A percentile compares a stretch with the other conserved stretches of the same genome.
phyloP scores from a whole-genome alignment of 1,284 basidiomycete genomes.

The Megacollybia platyphylla region DNA sequence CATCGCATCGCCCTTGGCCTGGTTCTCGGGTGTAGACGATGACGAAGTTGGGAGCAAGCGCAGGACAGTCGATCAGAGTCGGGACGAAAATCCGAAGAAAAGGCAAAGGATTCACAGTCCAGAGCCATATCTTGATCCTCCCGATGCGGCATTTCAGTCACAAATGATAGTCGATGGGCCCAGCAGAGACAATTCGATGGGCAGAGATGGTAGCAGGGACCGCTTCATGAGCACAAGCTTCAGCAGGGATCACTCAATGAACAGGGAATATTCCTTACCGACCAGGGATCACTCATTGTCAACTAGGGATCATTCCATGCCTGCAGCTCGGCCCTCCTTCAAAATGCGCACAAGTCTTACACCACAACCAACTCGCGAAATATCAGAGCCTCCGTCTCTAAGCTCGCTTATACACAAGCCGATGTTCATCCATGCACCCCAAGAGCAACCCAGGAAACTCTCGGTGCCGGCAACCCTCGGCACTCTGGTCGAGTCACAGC shows the following conservation, averaged over 20 bases:
- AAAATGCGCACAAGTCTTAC: slow-evolving; percentile 55
- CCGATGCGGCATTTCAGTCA: slow-evolving; percentile 23
- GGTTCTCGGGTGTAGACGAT: slow-evolving; percentile 39
- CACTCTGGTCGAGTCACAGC: slow-evolving; percentile 42
- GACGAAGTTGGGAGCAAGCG: slow-evolving; percentile 13
- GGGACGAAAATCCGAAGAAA: slow-evolving; percentile 17
- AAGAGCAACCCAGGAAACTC: slow-evolving; percentile 15
- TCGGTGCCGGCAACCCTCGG: slow-evolving; percentile 39
- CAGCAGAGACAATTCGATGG: slow-evolving; percentile 7
- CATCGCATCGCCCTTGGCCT: slow-evolving; percentile 49
- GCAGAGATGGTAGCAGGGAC: slow-evolving; percentile 15
- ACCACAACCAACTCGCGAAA: slow-evolving; percentile 50
- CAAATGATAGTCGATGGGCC: slow-evolving; percentile 3
- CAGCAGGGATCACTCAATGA: neutral
- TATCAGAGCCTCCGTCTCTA: slow-evolving; percentile 59
- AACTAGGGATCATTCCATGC: slow-evolving; percentile 17
- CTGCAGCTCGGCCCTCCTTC: slow-evolving; percentile 34
- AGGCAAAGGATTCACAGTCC: slow-evolving; percentile 45
- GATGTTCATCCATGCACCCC: slow-evolving; percentile 53
- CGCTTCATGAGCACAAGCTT: slow-evolving; percentile 8
- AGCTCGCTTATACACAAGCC: slow-evolving; percentile 47
- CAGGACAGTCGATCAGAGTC: slow-evolving; percentile 9
- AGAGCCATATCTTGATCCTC: slow-evolving; percentile 44
- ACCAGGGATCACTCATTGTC: neutral
- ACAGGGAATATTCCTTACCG: too few species aligned